Evolutionary conservation across 2,329 filamentous ascomycete species (phyloP).

Genomic region (Pseudopyrenochaeta lycopersici): DNA sequence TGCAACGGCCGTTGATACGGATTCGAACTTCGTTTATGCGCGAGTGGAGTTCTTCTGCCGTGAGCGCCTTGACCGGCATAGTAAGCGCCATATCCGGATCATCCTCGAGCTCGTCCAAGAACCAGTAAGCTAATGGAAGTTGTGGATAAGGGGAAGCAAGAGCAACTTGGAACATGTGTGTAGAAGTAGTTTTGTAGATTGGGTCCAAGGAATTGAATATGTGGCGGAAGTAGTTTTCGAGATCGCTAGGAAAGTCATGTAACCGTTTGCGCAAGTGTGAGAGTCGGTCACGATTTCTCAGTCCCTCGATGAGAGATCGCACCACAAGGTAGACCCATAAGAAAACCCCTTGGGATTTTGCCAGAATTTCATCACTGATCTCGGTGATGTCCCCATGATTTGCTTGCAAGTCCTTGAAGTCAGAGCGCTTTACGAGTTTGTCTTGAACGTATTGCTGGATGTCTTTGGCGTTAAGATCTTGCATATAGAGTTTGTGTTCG

Average conservation of each 20-base stretch:
- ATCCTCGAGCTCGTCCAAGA: constrained; percentile 10
- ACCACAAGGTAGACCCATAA: background rate
- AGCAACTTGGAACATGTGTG: constrained; percentile 3
- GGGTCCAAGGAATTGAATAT: no score
- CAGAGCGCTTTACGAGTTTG: background rate
- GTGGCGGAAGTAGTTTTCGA: no score
- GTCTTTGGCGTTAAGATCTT: background rate
- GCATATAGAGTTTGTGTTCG: background rate
- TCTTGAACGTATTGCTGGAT: background rate
- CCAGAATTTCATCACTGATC: background rate
- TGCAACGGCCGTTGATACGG: no score
- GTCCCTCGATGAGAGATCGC: background rate
- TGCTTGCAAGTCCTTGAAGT: background rate
- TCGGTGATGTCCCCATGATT: background rate
- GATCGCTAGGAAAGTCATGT: no score
- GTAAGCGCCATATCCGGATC: background rate
- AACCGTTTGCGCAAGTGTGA: no score
- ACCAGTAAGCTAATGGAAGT: constrained; percentile 7
- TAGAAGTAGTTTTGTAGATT: no score
- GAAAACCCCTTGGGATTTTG: background rate
- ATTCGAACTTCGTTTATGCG: no score
- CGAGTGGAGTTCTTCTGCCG: no score
- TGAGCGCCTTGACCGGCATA: background rate
- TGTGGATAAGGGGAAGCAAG: background rate
- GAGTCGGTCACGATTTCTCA: background rate